Percentiles rank a stretch among this genome's conserved stretches.
Evolutionary conservation across 176 grass and related monocot species (phyloP).

Genomic region (Eleusine indica): DNA sequence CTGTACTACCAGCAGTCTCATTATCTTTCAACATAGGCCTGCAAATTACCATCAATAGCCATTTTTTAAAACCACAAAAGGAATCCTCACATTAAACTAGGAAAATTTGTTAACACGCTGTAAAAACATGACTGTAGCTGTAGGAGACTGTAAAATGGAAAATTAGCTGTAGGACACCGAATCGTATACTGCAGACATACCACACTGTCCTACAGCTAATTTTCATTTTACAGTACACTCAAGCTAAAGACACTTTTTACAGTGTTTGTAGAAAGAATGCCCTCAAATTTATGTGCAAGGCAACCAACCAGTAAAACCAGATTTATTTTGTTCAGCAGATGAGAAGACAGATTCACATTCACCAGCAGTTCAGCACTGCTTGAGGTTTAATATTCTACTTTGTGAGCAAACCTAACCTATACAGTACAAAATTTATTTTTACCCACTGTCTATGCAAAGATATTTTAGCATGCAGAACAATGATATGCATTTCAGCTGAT

Average conservation of each 20-base stretch:
- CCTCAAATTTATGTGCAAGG: slow-evolving; percentile 17
- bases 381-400: slow-evolving; percentile 5
- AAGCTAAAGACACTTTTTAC: not conserved
- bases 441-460: not conserved
- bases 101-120: too few species aligned
- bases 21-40: too few species aligned
- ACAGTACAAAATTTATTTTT: slow-evolving; percentile 24
- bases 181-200: too few species aligned
- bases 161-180: too few species aligned
- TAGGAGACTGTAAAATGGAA: too few species aligned
- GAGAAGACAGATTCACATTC: not conserved
- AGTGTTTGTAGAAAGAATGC: not conserved
- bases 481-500: not conserved
- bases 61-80: too few species aligned
- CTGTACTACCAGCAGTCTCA: too few species aligned
- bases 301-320: not conserved
- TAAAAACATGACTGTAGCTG: too few species aligned
- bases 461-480: not conserved
- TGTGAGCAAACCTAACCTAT: not conserved
- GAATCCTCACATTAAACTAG: too few species aligned
- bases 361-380: not conserved
- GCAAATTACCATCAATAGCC: too few species aligned
- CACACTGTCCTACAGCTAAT: not conserved
- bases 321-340: not conserved
- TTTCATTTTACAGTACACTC: not conserved